Conservation (phyloP, 2,329 filamentous ascomycete genomes). For the Colletotrichum australisinense region DNA sequence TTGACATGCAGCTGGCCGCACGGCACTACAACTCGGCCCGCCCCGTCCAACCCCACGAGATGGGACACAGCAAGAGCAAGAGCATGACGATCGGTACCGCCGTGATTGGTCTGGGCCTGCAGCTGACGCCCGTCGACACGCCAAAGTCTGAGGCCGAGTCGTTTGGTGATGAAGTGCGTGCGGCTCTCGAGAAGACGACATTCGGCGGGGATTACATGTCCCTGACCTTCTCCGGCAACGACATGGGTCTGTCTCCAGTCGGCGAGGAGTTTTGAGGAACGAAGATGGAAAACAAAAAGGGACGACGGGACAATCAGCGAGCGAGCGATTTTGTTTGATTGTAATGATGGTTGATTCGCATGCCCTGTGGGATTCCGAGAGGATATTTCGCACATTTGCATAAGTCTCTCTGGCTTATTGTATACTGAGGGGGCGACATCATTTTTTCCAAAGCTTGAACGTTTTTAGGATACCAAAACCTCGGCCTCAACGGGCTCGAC, state of each 20-base stretch:
- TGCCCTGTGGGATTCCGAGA: neutral
- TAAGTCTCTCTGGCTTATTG: conserved; percentile 4
- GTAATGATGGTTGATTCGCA: conserved; percentile 6
- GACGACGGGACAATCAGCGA: conserved; percentile 3
- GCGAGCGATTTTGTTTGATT: conserved; percentile 30
- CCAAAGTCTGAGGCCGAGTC: conserved; percentile 32
- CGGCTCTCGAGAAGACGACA: conserved; percentile 17
- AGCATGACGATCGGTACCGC: conserved; percentile 53
- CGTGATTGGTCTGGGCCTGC: conserved; percentile 51
- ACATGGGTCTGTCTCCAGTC: conserved; percentile 23
- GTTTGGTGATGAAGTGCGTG: conserved; percentile 28
- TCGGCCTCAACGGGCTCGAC: conserved; percentile 19
- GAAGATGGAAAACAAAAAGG: neutral
- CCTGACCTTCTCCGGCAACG: conserved; percentile 13
- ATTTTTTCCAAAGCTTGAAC: conserved; percentile 5
- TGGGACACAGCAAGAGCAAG: conserved; percentile 46
- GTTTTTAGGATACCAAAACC: conserved; percentile 29
- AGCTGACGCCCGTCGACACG: conserved; percentile 55
- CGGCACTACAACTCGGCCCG: conserved; percentile 43
- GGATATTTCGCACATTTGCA: conserved; percentile 23
- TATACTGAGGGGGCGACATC: neutral
- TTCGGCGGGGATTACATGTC: conserved; percentile 31
- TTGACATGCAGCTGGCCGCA: conserved; percentile 73
- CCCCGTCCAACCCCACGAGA: conserved; percentile 22
- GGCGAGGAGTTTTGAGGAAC: conserved; percentile 28